These are phyloP conservation scores for Fusarium humuli DNA, from an alignment of 2,329 filamentous ascomycete genomes.

Conservation along the genomic window DNA sequence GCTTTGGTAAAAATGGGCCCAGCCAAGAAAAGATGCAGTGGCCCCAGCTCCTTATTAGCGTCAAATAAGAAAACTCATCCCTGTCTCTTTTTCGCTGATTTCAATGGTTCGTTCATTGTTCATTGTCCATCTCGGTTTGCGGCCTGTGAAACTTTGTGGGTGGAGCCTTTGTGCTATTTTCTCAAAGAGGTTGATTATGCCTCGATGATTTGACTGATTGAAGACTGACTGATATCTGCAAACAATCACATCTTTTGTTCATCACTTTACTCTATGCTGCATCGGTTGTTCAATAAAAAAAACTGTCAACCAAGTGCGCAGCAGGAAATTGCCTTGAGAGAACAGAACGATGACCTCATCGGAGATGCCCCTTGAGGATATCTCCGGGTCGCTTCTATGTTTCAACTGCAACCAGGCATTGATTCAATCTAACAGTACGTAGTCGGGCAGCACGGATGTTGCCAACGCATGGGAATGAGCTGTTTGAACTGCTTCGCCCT, in stretches of 20 bases:
- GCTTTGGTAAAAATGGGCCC: conserved; percentile 1
- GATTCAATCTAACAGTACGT: conserved; percentile 3
- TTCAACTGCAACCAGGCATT: conserved; percentile 18
- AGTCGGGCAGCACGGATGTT: conserved; percentile 4
- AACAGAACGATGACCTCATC: conserved; percentile 7
- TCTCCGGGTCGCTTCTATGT: conserved; percentile 25
- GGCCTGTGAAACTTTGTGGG: conserved; percentile 38
- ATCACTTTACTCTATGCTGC: neutral
- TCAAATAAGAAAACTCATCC: conserved; percentile 20
- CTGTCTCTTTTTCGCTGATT: conserved; percentile 15
- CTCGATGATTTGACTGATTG: conserved; percentile 8
- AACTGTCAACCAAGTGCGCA: neutral
- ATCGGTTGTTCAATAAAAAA: conserved; percentile 2
- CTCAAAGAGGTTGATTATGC: conserved; percentile 3
- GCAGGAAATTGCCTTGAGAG: conserved; percentile 5
- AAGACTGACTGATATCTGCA: neutral
- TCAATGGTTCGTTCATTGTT: conserved; percentile 18
- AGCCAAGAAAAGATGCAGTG: conserved; percentile 38
- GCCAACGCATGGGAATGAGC: conserved; percentile 16
- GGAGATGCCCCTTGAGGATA: conserved; percentile 15
- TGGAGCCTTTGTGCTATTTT: conserved; percentile 25
- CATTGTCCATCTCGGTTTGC: conserved; percentile 32
- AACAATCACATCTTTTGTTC: neutral
- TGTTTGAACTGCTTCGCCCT: conserved; percentile 9
- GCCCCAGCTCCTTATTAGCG: conserved; percentile 36